Evolutionary conservation across 2,329 filamentous ascomycete genomes (phyloP), one percentile per base, ranked within the genome.

Genomic region (Phialocephala sp.): DNA sequence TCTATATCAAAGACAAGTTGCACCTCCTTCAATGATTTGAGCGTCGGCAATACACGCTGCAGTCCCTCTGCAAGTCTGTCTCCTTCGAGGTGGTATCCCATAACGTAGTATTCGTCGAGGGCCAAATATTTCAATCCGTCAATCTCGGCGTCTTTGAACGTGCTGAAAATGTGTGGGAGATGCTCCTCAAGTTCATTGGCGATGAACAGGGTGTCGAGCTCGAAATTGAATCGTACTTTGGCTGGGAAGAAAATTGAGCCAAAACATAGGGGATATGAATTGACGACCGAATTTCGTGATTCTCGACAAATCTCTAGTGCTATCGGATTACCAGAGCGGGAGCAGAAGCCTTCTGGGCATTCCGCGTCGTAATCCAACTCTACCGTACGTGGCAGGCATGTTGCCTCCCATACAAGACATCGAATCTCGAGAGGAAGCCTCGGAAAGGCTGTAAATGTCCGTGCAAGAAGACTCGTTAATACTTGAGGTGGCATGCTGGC

Each of bases 381-480:
- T 2, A 72, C 59, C 4, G 64, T 36, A 18, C 71, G 65, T 9
- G 69, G 61, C 14, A 20, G 24, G 24, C 68, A 59, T 14, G 60
- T 71, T 12, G 62, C 50, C 24, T 68, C 43, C 69, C 69, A 72
- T 47, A 72, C 66, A 12, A 63, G 60, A 15, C 62, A 56, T 22
- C 70, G 64, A 1, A 71, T 37, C 32, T 73, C 71, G 24, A 63
- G 61, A 1, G 71, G 71, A n/a, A 73, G 66, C 4, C 54, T 62
- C 20, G 62, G 36, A 35, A 72, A 72, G 24, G 60, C 9, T 5
- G 62, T 66, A 22, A 72, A 72, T 18, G 67, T 59, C 32, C 39
- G 32, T 4, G 20, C 32, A 15, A 8, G 9, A 8, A 15, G 5
- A 22, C 32, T 15, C 55, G 9, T 15, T 9, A 18, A 27, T 35